Conservation (phyloP, 306 rosid genomes). For the Mucuna pruriens region DNA sequence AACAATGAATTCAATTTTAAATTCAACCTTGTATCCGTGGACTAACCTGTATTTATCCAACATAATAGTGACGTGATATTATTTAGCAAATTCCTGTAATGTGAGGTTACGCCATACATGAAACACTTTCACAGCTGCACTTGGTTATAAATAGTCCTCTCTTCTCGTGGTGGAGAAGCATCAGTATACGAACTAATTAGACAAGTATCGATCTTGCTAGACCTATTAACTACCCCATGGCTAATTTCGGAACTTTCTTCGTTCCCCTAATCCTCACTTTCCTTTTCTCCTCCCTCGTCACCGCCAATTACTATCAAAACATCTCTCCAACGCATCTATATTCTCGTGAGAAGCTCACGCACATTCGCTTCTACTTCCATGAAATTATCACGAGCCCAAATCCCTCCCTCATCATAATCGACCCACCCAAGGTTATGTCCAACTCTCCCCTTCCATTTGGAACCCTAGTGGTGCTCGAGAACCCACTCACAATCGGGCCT, state of each 20-base stretch:
- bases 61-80: too few relatives aligned
- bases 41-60: too few relatives aligned
- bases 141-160: background rate
- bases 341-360: conserved; percentile 50
- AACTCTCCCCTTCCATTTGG: conserved; percentile 55
- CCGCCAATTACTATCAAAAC: conserved; percentile 8
- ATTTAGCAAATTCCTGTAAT: too few relatives aligned
- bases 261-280: background rate
- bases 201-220: too few relatives aligned
- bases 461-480: conserved; percentile 38
- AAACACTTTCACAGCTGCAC: background rate
- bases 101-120: too few relatives aligned
- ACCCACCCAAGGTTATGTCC: conserved; percentile 32
- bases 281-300: background rate
- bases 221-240: background rate
- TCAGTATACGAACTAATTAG: too few relatives aligned
- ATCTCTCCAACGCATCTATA: conserved; percentile 36
- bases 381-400: conserved; percentile 47
- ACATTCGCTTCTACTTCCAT: conserved; percentile 63
- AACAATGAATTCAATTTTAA: too few relatives aligned
- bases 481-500: conserved; percentile 49
- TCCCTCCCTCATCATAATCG: conserved; percentile 37
- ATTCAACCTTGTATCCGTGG: too few relatives aligned
- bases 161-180: background rate
- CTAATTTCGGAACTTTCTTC: background rate